Conservation (phyloP, 305 asterid genomes). For the Solanum aculeatissimum region DNA sequence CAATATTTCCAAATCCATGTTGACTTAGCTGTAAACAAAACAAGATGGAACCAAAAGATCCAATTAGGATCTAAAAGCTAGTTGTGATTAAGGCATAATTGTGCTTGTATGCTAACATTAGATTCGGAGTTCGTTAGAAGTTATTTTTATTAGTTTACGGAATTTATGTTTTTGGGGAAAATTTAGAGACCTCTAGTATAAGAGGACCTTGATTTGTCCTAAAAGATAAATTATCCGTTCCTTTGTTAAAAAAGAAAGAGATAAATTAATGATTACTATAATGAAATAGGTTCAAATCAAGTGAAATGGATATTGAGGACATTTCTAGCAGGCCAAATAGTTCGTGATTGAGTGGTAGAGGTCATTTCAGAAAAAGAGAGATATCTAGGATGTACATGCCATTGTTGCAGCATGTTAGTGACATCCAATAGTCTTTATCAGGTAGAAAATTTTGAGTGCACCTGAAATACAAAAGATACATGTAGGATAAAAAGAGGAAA, state of each 20-base stretch:
- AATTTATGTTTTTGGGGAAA: not conserved
- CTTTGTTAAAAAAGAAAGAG: not conserved
- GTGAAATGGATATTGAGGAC: not conserved
- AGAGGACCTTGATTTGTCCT: not conserved
- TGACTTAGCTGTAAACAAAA: not conserved
- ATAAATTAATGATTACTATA: not conserved
- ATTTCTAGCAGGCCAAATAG: not conserved
- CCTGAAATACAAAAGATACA: not conserved
- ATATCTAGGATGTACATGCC: not conserved
- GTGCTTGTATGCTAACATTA: not conserved
- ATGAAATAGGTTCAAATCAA: not conserved
- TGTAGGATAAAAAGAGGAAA: not conserved
- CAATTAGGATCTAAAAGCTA: not conserved
- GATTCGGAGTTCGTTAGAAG: not conserved
- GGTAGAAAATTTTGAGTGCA: not conserved
- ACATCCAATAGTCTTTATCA: not conserved
- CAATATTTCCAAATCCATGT: not conserved
- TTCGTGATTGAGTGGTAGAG: not conserved
- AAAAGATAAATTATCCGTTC: not conserved
- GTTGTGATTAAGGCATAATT: not conserved
- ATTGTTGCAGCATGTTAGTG: not conserved
- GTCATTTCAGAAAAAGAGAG: not conserved
- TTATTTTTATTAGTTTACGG: not conserved
- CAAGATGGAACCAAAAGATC: not conserved
- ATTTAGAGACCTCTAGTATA: not conserved